phyloP scores from a whole-genome alignment of 208 protist genomes.

The Wallacemonas sp. region DNA sequence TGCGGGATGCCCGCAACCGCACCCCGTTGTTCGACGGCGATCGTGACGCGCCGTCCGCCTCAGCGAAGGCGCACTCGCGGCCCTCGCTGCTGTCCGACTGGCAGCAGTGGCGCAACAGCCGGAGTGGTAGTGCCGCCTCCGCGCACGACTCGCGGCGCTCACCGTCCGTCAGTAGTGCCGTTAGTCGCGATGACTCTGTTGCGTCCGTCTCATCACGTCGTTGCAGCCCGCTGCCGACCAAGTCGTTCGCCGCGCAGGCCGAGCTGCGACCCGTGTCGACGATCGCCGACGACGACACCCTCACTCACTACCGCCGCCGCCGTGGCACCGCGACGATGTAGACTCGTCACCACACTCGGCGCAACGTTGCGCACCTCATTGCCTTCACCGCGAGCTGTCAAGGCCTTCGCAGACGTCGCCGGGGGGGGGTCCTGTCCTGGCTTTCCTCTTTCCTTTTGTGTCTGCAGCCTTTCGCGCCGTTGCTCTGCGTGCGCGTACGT shows the following conservation, averaged over 20 bases:
- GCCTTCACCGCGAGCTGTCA: too few relatives aligned
- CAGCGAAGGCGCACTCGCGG: not conserved
- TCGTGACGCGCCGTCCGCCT: not conserved
- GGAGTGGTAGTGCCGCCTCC: not conserved
- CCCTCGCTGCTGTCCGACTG: not conserved
- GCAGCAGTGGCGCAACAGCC: constrained; percentile 6
- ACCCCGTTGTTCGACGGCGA: not conserved
- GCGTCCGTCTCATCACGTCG: constrained; percentile 55
- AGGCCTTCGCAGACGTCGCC: too few relatives aligned
- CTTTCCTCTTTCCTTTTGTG: too few relatives aligned
- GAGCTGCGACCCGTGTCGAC: constrained; percentile 13
- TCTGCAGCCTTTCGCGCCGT: too few relatives aligned
- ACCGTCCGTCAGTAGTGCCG: constrained; percentile 26
- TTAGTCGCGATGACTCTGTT: constrained; percentile 60
- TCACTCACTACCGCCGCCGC: constrained; percentile 1
- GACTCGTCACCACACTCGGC: too few relatives aligned
- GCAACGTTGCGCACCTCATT: too few relatives aligned
- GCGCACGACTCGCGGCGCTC: constrained; percentile 16
- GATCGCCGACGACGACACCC: not conserved
- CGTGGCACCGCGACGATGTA: not conserved
- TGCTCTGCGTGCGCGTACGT: too few relatives aligned
- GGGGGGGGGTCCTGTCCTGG: too few relatives aligned
- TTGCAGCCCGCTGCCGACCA: constrained; percentile 69
- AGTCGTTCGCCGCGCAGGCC: constrained; percentile 39
- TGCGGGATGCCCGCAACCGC: constrained; percentile 2